These are phyloP conservation scores for Populus alba DNA, from an alignment of 345 rosid genomes.

Conservation along the genomic window DNA sequence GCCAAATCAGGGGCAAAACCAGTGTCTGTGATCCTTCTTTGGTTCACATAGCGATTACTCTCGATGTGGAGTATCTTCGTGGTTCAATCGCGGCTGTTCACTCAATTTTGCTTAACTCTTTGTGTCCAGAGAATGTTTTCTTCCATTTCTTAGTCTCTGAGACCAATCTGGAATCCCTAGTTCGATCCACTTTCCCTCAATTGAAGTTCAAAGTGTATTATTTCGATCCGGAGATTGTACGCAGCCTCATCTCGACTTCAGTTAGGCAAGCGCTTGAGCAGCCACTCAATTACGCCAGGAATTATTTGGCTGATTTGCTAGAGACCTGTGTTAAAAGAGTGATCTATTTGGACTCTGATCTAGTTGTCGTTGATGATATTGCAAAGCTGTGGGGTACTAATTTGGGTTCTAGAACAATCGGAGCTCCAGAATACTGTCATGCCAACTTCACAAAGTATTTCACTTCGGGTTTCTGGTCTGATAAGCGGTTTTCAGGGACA, in stretches of 20 bases:
- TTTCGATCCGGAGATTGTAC: conserved; percentile 77
- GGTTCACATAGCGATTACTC: conserved; percentile 87
- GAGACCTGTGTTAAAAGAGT: conserved; percentile 87
- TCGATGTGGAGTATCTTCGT: conserved; percentile 82
- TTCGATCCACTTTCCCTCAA: conserved; percentile 76
- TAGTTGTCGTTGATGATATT: conserved; percentile 81
- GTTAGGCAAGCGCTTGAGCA: conserved; percentile 93
- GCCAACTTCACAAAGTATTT: conserved; percentile 91
- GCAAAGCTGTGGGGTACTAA: conserved; percentile 69
- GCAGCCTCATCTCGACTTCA: conserved; percentile 72
- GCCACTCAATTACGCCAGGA: conserved; percentile 90
- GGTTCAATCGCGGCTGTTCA: conserved; percentile 97
- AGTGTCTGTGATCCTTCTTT: conserved; percentile 73
- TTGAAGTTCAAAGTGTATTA: conserved; percentile 81
- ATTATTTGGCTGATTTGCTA: conserved; percentile 73
- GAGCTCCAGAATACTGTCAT: conserved; percentile 96
- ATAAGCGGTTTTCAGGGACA: conserved; percentile 42
- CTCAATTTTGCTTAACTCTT: conserved; percentile 69
- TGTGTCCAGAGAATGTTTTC: conserved; percentile 81
- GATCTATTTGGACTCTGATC: conserved; percentile 88
- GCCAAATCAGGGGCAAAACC: conserved; percentile 9
- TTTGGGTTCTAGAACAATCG: conserved; percentile 68
- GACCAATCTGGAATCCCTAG: conserved; percentile 54
- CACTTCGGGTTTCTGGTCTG: conserved; percentile 71
- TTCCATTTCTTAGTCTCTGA: conserved; percentile 90